These are phyloP conservation scores for Suillus cothurnatus DNA, from an alignment of 768 basidiomycete genomes.

Conservation along the genomic window DNA sequence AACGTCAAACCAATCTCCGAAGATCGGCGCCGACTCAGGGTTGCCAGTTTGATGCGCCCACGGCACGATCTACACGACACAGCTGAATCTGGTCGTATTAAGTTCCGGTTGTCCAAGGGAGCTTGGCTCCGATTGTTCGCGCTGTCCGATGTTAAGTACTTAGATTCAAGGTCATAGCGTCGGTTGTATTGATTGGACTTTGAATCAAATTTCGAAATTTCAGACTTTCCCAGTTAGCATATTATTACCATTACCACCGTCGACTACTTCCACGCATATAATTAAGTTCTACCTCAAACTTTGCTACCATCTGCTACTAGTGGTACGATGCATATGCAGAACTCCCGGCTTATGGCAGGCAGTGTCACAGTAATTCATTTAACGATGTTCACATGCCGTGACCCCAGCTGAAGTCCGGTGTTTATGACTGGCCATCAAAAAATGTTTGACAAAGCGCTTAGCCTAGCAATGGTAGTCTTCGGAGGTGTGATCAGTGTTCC, in stretches of 20 bases:
- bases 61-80: neutral
- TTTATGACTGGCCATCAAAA: constrained; percentile 12
- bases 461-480: constrained; percentile 16
- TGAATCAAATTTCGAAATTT: no score
- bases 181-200: neutral
- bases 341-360: neutral
- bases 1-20: neutral
- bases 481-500: constrained; percentile 22
- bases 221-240: neutral
- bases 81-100: neutral
- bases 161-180: neutral
- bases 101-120: neutral
- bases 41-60: neutral
- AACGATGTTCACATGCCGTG: constrained; percentile 1
- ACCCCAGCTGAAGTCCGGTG: constrained; percentile 8
- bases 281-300: neutral
- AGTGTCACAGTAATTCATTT: neutral
- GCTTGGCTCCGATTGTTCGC: neutral
- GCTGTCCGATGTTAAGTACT: neutral
- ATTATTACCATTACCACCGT: neutral
- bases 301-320: neutral
- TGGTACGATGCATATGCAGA: neutral
- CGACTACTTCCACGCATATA: neutral
- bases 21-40: neutral
- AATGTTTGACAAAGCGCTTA: constrained; percentile 10